Evolutionary conservation across 768 basidiomycete genomes (phyloP).

Genomic region (Suillus placidus): DNA sequence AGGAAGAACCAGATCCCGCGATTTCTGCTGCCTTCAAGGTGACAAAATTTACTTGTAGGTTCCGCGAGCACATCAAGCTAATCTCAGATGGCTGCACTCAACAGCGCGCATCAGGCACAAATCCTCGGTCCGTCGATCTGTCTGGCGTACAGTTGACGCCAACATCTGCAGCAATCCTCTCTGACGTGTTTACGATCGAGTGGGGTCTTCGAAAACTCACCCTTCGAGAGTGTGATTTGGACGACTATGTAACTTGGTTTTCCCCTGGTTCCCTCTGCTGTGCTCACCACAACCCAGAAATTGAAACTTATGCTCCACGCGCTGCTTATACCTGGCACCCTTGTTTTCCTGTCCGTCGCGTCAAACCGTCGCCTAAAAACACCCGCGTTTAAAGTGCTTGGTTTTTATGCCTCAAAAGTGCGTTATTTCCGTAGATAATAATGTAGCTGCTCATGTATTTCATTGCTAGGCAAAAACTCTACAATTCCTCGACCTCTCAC

Average conservation of each 20-base stretch:
- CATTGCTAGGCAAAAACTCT: conserved; percentile 65
- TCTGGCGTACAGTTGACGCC: conserved; percentile 75
- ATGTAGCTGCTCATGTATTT: background rate
- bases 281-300: conserved; percentile 45
- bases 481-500: conserved; percentile 89
- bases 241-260: conserved; percentile 63
- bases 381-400: conserved; percentile 76
- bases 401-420: conserved; percentile 79
- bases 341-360: conserved; percentile 84
- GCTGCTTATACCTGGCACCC: conserved; percentile 76
- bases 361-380: conserved; percentile 83
- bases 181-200: conserved; percentile 90
- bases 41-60: conserved; percentile 15
- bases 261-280: background rate
- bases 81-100: conserved; percentile 10
- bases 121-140: conserved; percentile 77
- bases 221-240: conserved; percentile 85
- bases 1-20: conserved; percentile 66
- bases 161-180: conserved; percentile 74
- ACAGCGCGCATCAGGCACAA: conserved; percentile 54
- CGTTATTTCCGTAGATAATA: conserved; percentile 1
- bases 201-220: conserved; percentile 90
- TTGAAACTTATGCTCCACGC: conserved; percentile 91
- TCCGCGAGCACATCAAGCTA: background rate
- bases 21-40: conserved; percentile 78